phyloP scores from a whole-genome alignment of 108 stramenopile species.

The Skeletonema costatum region DNA sequence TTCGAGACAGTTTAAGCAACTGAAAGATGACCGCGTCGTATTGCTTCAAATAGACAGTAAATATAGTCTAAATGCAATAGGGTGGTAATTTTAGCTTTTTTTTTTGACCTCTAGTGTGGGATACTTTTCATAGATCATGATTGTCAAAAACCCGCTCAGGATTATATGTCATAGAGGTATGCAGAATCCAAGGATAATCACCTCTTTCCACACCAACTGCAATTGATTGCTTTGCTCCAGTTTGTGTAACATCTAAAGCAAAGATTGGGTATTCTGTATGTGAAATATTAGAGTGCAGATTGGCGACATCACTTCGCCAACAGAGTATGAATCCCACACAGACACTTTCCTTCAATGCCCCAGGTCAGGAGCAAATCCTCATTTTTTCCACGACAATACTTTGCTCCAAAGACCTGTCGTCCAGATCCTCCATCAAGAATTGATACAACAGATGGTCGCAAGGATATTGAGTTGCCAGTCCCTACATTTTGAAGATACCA shows the following conservation, averaged over 20 bases:
- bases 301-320: conserved; percentile 67
- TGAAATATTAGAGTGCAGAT: conserved; percentile 64
- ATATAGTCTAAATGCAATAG: not conserved
- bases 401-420: conserved; percentile 78
- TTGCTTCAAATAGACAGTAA: conserved; percentile 60
- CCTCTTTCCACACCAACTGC: conserved; percentile 68
- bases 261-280: conserved; percentile 75
- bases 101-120: too few species aligned
- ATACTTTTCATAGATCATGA: too few species aligned
- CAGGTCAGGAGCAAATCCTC: conserved; percentile 79
- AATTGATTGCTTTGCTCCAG: conserved; percentile 17
- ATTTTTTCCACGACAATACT: conserved; percentile 58
- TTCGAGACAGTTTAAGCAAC: conserved; percentile 64
- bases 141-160: too few species aligned
- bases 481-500: conserved; percentile 47
- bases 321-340: conserved; percentile 74
- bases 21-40: conserved; percentile 71
- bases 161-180: conserved; percentile 4
- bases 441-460: conserved; percentile 59
- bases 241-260: conserved; percentile 53
- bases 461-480: conserved; percentile 22
- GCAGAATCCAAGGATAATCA: conserved; percentile 39
- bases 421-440: conserved; percentile 75
- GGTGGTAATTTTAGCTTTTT: not conserved
- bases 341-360: conserved; percentile 83